Conservation (phyloP, 495 filamentous ascomycete species). For the Usnea hakonensis region DNA sequence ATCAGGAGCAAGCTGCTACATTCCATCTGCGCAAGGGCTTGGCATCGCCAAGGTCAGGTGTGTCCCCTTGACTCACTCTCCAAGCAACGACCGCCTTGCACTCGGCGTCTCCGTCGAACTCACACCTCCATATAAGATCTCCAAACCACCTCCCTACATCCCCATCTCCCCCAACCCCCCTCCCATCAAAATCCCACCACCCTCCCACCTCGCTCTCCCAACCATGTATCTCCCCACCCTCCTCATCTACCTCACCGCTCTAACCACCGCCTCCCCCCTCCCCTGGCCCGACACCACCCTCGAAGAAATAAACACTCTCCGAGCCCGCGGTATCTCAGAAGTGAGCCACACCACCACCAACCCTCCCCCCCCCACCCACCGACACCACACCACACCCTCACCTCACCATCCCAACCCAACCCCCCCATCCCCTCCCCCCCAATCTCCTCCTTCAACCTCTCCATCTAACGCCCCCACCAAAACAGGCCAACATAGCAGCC, state of each 20-base stretch:
- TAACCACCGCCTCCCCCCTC: slow-evolving; percentile 4
- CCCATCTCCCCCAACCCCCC: not conserved
- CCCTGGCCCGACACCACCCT: slow-evolving; percentile 5
- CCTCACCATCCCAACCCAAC: not conserved
- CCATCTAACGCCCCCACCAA: not conserved
- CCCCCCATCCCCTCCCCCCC: not conserved
- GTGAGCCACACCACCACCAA: not conserved
- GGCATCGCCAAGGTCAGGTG: not conserved
- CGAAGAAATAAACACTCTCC: slow-evolving; percentile 17
- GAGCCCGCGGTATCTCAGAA: slow-evolving; percentile 14
- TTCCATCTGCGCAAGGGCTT: not conserved
- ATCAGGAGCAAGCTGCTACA: not conserved
- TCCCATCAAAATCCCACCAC: no score
- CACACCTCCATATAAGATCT: not conserved
- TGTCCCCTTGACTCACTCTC: no score
- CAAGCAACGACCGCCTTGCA: not conserved
- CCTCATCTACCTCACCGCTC: not conserved
- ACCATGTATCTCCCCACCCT: not conserved
- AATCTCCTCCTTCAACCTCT: not conserved
- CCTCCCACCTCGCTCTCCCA: not conserved
- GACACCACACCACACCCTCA: not conserved
- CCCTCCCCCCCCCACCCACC: not conserved
- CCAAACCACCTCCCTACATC: no score
- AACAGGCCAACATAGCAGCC: slow-evolving; percentile 7
- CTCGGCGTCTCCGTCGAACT: not conserved